phyloP scores from a whole-genome alignment of 2,329 filamentous ascomycete species.

The Aspergillus amoenus region DNA sequence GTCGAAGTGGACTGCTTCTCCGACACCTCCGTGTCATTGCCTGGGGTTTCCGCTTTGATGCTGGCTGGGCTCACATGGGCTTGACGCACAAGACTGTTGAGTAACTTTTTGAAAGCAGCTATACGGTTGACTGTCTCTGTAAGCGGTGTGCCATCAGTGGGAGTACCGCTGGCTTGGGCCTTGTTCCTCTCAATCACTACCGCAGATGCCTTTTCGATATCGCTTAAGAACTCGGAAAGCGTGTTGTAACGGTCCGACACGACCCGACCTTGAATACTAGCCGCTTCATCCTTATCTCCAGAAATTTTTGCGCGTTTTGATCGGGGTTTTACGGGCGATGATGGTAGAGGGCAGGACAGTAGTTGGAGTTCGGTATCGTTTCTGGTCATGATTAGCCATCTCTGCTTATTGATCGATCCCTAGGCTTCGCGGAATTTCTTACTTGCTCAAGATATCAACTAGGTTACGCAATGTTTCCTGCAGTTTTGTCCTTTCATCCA shows the following conservation, averaged over 20 bases:
- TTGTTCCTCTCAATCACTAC: constrained; percentile 39
- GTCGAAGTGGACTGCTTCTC: constrained; percentile 34
- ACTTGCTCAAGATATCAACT: constrained; percentile 35
- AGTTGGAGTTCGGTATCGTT: constrained; percentile 46
- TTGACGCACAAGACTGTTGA: constrained; percentile 62
- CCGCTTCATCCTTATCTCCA: constrained; percentile 31
- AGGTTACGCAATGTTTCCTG: constrained; percentile 38
- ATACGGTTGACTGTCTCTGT: constrained; percentile 47
- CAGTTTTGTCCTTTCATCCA: constrained; percentile 31
- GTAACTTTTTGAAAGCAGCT: constrained; percentile 60
- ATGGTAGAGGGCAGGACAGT: constrained; percentile 40
- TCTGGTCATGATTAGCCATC: constrained; percentile 31
- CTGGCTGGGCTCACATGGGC: constrained; percentile 52
- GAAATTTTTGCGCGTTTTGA: constrained; percentile 45
- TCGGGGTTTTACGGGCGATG: constrained; percentile 39
- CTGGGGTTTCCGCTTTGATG: constrained; percentile 35
- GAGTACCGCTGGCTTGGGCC: constrained; percentile 27
- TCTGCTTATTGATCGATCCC: background rate
- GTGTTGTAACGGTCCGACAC: constrained; percentile 39
- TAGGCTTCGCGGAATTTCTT: constrained; percentile 1
- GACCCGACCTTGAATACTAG: constrained; percentile 41
- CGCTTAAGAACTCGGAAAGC: constrained; percentile 42
- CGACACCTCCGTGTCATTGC: constrained; percentile 36
- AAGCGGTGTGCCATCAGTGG: constrained; percentile 27
- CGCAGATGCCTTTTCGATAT: constrained; percentile 42